A percentile compares a stretch with the other conserved stretches of the same genome.
These are phyloP conservation scores for Penicillium macrosclerotiorum DNA, from an alignment of 495 filamentous ascomycete genomes.

Conservation along the genomic window DNA sequence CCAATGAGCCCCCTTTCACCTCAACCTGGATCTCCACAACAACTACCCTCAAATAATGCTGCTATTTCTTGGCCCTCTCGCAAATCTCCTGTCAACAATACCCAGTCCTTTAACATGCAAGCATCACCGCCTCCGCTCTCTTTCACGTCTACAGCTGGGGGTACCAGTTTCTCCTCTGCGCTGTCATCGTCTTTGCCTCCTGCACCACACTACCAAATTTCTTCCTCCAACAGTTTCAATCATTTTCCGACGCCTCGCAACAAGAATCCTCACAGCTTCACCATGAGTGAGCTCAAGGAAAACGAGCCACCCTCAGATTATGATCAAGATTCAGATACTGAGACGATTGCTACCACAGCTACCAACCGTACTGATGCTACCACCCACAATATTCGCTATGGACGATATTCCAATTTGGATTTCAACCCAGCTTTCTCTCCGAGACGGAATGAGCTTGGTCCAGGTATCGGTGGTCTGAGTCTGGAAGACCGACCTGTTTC, in stretches of 20 bases:
- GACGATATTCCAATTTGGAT: conserved; percentile 15
- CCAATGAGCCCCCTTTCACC: conserved; percentile 2
- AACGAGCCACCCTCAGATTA: conserved; percentile 35
- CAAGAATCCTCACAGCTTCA: conserved; percentile 35
- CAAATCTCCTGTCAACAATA: conserved; percentile 12
- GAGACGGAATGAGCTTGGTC: conserved; percentile 33
- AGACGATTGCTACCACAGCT: conserved; percentile 39
- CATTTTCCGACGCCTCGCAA: conserved; percentile 15
- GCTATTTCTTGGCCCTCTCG: conserved; percentile 16
- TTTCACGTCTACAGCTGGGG: conserved; percentile 28
- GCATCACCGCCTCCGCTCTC: conserved; percentile 29
- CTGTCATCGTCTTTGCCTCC: conserved; percentile 24
- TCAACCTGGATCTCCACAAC: conserved; percentile 1
- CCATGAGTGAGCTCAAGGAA: conserved; percentile 32
- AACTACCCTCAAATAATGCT: neutral
- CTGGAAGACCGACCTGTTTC: conserved; percentile 37
- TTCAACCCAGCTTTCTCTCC: conserved; percentile 28
- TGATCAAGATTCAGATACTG: conserved; percentile 44
- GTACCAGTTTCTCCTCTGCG: conserved; percentile 28
- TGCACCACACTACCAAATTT: conserved; percentile 22
- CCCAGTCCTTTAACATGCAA: conserved; percentile 2
- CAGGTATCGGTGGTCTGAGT: conserved; percentile 41
- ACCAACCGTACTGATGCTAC: conserved; percentile 38
- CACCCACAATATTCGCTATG: conserved; percentile 41
- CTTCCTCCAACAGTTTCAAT: conserved; percentile 16